Evolutionary conservation across 306 rosid species (phyloP).

Genomic region (Cajanus cajan): DNA sequence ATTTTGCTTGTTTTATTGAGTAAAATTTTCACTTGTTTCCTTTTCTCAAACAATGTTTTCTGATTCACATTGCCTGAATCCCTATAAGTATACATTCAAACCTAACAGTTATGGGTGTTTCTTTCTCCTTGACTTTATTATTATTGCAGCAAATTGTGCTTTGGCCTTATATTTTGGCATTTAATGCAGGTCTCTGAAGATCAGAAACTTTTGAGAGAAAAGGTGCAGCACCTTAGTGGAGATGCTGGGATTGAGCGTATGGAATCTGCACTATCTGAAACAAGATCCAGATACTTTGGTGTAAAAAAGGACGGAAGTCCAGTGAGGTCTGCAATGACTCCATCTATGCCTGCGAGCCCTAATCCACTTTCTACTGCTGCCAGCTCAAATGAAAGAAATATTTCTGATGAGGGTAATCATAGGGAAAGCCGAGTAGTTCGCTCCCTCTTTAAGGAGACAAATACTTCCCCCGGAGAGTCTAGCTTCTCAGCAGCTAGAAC

Average conservation of each 20-base stretch:
- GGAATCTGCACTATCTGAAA: conserved; percentile 77
- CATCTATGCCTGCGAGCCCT: conserved; percentile 40
- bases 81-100: background rate
- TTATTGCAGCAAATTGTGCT: conserved; percentile 9
- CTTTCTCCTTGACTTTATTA: conserved; percentile 9
- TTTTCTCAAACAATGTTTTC: background rate
- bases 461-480: conserved; percentile 28
- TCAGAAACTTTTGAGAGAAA: conserved; percentile 78
- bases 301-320: conserved; percentile 61
- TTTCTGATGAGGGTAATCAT: conserved; percentile 28
- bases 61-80: background rate
- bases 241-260: conserved; percentile 87
- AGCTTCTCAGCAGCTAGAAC: conserved; percentile 38
- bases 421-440: conserved; percentile 63
- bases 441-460: conserved; percentile 68
- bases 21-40: background rate
- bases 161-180: conserved; percentile 1
- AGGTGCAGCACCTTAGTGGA: conserved; percentile 81
- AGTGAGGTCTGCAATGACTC: conserved; percentile 29
- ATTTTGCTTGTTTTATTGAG: background rate
- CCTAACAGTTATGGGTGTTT: background rate
- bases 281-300: conserved; percentile 68
- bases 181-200: conserved; percentile 70
- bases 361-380: conserved; percentile 36
- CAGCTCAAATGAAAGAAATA: conserved; percentile 43